Conservation (phyloP, 768 basidiomycete genomes). For the Podaxis sp. region DNA sequence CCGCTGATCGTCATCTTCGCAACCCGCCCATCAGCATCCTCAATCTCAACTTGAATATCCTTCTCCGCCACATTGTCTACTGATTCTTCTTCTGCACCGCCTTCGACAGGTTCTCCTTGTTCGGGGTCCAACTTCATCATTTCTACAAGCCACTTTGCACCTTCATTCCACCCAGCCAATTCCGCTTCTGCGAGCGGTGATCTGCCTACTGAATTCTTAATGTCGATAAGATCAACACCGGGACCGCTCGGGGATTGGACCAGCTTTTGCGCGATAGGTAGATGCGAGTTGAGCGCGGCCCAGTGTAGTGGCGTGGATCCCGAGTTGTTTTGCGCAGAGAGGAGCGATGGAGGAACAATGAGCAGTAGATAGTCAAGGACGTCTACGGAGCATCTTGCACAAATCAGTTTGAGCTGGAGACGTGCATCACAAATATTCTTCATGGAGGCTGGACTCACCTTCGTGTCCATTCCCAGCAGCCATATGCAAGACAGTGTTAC, state of each 20-base stretch:
- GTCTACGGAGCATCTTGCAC: constrained; percentile 58
- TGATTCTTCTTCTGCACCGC: constrained; percentile 35
- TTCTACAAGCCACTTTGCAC: constrained; percentile 78
- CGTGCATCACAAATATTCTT: neutral
- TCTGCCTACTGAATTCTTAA: constrained; percentile 69
- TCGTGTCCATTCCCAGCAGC: constrained; percentile 83
- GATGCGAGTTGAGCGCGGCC: constrained; percentile 85
- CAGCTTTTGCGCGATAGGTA: constrained; percentile 58
- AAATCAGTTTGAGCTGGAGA: constrained; percentile 34
- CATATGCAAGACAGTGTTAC: constrained; percentile 86
- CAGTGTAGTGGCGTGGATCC: constrained; percentile 89
- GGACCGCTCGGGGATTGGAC: constrained; percentile 57
- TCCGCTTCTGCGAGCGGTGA: constrained; percentile 85
- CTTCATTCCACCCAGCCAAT: constrained; percentile 78
- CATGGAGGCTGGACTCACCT: constrained; percentile 47
- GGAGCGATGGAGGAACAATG: constrained; percentile 48
- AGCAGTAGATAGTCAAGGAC: constrained; percentile 75
- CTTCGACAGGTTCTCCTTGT: constrained; percentile 32
- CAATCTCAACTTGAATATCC: constrained; percentile 66
- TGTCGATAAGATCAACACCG: constrained; percentile 69
- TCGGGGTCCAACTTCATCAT: constrained; percentile 73
- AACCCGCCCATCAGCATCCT: constrained; percentile 69
- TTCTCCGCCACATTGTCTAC: constrained; percentile 31
- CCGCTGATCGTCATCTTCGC: constrained; percentile 60
- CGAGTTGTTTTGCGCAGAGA: constrained; percentile 64